These are phyloP conservation scores for Aspergillus steynii DNA, from an alignment of 495 filamentous ascomycete genomes.

Conservation along the genomic window DNA sequence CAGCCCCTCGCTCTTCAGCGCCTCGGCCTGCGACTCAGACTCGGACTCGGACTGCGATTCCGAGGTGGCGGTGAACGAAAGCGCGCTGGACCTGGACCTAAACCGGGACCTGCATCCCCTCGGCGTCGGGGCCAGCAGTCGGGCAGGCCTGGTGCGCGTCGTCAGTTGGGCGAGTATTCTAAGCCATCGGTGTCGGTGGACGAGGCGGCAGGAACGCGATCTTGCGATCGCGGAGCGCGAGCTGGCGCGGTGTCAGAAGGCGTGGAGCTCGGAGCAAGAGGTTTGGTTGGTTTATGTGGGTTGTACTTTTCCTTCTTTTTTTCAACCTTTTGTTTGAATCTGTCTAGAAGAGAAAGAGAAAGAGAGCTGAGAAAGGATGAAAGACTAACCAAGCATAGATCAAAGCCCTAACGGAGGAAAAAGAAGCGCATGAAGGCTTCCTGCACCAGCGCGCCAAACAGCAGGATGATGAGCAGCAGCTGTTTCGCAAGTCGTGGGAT, in stretches of 20 bases:
- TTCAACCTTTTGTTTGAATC: not conserved
- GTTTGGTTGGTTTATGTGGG: conserved; percentile 43
- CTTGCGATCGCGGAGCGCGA: conserved; percentile 32
- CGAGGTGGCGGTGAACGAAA: conserved; percentile 20
- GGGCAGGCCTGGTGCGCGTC: conserved; percentile 22
- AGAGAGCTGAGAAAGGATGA: not conserved
- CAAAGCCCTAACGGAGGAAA: conserved; percentile 39
- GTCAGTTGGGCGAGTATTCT: conserved; percentile 42
- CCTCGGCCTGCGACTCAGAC: conserved; percentile 3
- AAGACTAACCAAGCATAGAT: conserved; percentile 26
- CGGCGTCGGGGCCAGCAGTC: conserved; percentile 9
- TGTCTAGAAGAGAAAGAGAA: not conserved
- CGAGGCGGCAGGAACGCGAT: conserved; percentile 35
- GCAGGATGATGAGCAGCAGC: conserved; percentile 38
- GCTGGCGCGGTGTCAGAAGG: conserved; percentile 40
- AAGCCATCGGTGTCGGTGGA: conserved; percentile 36
- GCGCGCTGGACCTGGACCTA: not conserved
- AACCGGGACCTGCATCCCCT: conserved; percentile 10
- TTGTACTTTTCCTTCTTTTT: conserved; percentile 9
- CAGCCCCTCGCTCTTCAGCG: too few relatives aligned
- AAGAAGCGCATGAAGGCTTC: conserved; percentile 39
- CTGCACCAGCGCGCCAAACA: conserved; percentile 37
- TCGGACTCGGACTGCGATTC: conserved; percentile 3
- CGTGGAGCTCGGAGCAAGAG: conserved; percentile 48
- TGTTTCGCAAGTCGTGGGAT: conserved; percentile 43